Evolutionary conservation across 495 filamentous ascomycete genomes (phyloP).

Genomic region (Pseudotulostoma volvatum): DNA sequence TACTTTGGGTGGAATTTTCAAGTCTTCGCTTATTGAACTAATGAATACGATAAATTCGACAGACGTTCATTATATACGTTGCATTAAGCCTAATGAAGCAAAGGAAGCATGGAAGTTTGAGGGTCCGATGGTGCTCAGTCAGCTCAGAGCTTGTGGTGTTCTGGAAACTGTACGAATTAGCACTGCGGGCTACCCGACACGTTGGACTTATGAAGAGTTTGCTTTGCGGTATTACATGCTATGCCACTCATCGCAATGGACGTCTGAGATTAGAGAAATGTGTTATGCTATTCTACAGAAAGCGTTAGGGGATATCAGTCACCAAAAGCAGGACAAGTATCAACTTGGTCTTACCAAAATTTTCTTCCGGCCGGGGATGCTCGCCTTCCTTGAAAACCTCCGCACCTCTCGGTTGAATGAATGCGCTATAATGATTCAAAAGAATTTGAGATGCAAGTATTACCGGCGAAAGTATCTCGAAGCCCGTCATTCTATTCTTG

Average conservation of each 20-base stretch:
- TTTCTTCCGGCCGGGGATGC: conserved; percentile 98
- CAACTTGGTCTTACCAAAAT: conserved; percentile 95
- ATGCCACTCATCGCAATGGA: conserved; percentile 81
- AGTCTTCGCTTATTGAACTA: conserved; percentile 91
- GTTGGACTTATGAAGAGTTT: conserved; percentile 99
- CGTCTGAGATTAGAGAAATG: conserved; percentile 82
- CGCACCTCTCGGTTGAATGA: conserved; percentile 79
- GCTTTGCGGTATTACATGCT: conserved; percentile 97
- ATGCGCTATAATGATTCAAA: conserved; percentile 96
- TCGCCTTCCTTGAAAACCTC: conserved; percentile 90
- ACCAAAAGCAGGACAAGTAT: conserved; percentile 81
- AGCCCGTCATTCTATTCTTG: conserved; percentile 62
- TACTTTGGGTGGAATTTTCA: conserved; percentile 95
- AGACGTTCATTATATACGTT: conserved; percentile 97
- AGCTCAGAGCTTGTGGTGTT: conserved; percentile 95
- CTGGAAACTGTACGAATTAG: conserved; percentile 96
- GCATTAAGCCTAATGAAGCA: conserved; percentile 97
- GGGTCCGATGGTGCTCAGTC: conserved; percentile 95
- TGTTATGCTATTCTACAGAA: conserved; percentile 79
- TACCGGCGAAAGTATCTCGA: conserved; percentile 86
- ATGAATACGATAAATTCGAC: conserved; percentile 97
- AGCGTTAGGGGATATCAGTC: conserved; percentile 67
- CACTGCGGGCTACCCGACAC: conserved; percentile 91
- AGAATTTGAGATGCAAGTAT: conserved; percentile 91
- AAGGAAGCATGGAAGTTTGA: conserved; percentile 98